Evolutionary conservation across 2,329 filamentous ascomycete species (phyloP), one percentile per base, ranked within the genome.

Genomic region (Colletotrichum sp.): DNA sequence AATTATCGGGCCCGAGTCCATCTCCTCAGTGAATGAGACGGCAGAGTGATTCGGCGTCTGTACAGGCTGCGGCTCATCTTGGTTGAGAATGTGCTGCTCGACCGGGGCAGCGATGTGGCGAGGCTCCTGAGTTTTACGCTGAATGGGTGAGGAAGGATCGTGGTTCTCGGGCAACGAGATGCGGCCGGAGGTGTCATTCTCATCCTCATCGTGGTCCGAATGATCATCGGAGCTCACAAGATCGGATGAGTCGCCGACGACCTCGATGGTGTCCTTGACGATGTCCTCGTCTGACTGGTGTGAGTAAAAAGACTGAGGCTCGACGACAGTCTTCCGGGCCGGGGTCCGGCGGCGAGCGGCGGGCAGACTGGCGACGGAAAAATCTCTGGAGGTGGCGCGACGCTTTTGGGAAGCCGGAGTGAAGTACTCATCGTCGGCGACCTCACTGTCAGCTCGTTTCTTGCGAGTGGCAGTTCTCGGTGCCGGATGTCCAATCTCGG

Each of bases 211-310:
- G 9, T 75, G 69, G 19, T 79, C 68, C 16, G 80, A 81, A 8
- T 80, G 79, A 7, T 79, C 82, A 16, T 84, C 83, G 9, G 82
- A 82, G 19, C 80, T 81, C 19, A 82, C 83, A 36, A 82, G 71
- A 4, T 76, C 74, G 11, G 70, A 82, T 6, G 82, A 83, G 59
- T 81, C 79, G 55, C 88, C 87, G 63, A 89, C 88, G 65, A 91
- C 90, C 79, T 91, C 88, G 76, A 92, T 92, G 16, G 89, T 91
- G 80, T 92, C 90, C 80, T 90, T 87, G 32, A 91, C 88, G 59
- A 90, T 87, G 32, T 88, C 88, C 75, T 89, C 86, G 57, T 80
- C 80, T 29, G 75, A 78, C 13, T 52, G 78, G 19, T 61, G 76
- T 15, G 65, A 73, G 68, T 77, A 77, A 13, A 72, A 67, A 12